These are phyloP conservation scores for Ceratocystis variospora DNA, from an alignment of 2,329 filamentous ascomycete species.

Conservation along the genomic window DNA sequence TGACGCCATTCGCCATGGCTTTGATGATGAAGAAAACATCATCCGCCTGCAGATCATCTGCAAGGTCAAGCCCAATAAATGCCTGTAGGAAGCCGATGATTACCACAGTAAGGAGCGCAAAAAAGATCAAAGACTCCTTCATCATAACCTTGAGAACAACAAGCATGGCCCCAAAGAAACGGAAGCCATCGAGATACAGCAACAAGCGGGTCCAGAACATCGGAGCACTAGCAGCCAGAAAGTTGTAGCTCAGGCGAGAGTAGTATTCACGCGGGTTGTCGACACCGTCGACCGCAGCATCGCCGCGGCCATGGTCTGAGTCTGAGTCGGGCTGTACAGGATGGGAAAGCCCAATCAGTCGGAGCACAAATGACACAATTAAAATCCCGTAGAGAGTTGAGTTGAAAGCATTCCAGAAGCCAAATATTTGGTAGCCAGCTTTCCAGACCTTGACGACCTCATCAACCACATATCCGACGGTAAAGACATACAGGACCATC, in stretches of 20 bases:
- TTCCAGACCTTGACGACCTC: constrained; percentile 86
- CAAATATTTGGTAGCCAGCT: constrained; percentile 76
- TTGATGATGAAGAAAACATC: constrained; percentile 64
- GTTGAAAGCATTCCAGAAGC: constrained; percentile 98
- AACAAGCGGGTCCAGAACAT: constrained; percentile 95
- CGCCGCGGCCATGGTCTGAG: constrained; percentile 23
- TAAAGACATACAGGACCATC: constrained; percentile 77
- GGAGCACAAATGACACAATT: constrained; percentile 61
- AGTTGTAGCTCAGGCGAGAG: constrained; percentile 81
- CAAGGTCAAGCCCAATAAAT: constrained; percentile 80
- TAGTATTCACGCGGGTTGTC: constrained; percentile 39
- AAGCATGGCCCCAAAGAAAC: constrained; percentile 96
- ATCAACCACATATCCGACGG: constrained; percentile 77
- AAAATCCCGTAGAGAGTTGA: constrained; percentile 66
- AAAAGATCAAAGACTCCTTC: constrained; percentile 92
- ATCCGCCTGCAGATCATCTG: constrained; percentile 54
- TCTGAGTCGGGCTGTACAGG: constrained; percentile 27
- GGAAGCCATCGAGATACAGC: constrained; percentile 82
- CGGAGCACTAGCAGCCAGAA: constrained; percentile 80
- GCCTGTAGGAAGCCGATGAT: constrained; percentile 81
- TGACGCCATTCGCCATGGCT: constrained; percentile 76
- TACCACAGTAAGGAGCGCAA: constrained; percentile 73
- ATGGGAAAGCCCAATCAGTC: constrained; percentile 63
- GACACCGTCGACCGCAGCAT: background rate
- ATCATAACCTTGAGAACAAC: constrained; percentile 93